Evolutionary conservation across 2,329 filamentous ascomycete species (phyloP).

Genomic region (Aspergillus phoenicis): DNA sequence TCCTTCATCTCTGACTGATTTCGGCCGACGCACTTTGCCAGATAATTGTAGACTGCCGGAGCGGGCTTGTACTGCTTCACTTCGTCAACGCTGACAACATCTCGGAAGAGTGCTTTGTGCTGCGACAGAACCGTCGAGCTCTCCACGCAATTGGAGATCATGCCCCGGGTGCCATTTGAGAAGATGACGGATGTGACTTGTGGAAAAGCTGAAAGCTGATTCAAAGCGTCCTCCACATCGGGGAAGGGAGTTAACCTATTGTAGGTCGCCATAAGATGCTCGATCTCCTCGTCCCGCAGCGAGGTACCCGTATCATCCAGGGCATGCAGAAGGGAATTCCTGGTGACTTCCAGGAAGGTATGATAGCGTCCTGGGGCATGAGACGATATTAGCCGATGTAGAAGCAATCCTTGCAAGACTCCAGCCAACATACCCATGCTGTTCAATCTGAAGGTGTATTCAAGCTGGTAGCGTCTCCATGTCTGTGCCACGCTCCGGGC

Average conservation of each 20-base stretch:
- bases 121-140: constrained; percentile 59
- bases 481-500: constrained; percentile 59
- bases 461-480: constrained; percentile 72
- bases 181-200: constrained; percentile 63
- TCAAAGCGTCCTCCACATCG: constrained; percentile 61
- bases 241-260: constrained; percentile 65
- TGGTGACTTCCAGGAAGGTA: constrained; percentile 65
- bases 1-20: constrained; percentile 46
- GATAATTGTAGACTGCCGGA: constrained; percentile 61
- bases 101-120: constrained; percentile 53
- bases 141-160: constrained; percentile 64
- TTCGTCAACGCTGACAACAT: constrained; percentile 64
- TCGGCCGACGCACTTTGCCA: constrained; percentile 56
- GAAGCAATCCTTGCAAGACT: neutral
- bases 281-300: constrained; percentile 49
- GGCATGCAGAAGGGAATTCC: constrained; percentile 64
- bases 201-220: constrained; percentile 46
- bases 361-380: constrained; percentile 58
- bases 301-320: constrained; percentile 58
- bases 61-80: constrained; percentile 67
- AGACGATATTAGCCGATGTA: constrained; percentile 7
- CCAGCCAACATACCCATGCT: constrained; percentile 64
- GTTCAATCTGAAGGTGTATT: constrained; percentile 76
- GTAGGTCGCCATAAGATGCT: constrained; percentile 64
- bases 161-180: constrained; percentile 67